Evolutionary conservation across 176 grass and related monocot species (phyloP).

Genomic region (Avena insularis): DNA sequence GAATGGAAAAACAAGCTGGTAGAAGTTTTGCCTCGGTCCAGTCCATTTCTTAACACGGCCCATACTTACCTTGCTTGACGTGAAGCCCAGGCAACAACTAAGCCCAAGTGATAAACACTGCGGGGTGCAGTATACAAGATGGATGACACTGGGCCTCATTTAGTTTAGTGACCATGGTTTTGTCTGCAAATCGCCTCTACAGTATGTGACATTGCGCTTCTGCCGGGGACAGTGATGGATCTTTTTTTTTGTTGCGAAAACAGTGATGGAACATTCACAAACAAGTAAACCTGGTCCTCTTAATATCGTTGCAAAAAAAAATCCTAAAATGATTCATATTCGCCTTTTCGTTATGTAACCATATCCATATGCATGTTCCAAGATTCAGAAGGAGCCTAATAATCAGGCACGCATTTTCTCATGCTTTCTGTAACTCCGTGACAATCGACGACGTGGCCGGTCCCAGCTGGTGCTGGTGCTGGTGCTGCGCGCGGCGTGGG

Average conservation of each 20-base stretch:
- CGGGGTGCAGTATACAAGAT: background rate
- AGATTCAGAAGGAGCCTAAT: background rate
- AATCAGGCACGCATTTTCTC: background rate
- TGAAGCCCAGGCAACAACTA: background rate
- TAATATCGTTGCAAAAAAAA: background rate
- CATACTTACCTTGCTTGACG: too few species aligned
- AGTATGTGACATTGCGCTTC: background rate
- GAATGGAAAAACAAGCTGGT: too few species aligned
- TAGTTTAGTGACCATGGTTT: background rate
- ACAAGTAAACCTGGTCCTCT: background rate
- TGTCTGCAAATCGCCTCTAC: background rate
- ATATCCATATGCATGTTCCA: too few species aligned
- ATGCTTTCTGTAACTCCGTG: background rate
- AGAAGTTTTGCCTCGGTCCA: too few species aligned
- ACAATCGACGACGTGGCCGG: background rate
- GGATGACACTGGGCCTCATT: background rate
- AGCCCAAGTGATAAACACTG: background rate
- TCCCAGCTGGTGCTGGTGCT: background rate
- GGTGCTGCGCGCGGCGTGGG: too few species aligned
- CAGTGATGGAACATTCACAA: background rate
- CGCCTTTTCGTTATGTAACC: too few species aligned
- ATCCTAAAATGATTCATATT: background rate
- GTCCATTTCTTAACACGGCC: too few species aligned
- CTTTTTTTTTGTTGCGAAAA: too few species aligned
- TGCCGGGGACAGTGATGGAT: background rate